These are phyloP conservation scores for Trichoderma sp. DNA, from an alignment of 2,329 filamentous ascomycete genomes.

Conservation along the genomic window DNA sequence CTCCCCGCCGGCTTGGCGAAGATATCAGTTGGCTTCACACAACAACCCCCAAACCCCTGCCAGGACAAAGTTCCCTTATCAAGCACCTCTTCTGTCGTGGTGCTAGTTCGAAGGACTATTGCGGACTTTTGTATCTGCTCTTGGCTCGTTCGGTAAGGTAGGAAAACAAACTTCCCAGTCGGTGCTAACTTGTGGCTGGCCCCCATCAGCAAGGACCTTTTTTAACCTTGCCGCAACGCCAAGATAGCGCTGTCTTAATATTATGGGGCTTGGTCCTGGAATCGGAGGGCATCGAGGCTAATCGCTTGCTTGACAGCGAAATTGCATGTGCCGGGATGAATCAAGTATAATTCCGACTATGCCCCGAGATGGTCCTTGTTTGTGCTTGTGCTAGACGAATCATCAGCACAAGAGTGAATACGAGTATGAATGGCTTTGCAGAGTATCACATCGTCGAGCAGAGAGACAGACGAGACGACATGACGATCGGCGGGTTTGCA, in stretches of 20 bases:
- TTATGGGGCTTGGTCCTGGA: constrained; percentile 3
- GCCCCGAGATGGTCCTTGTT: neutral
- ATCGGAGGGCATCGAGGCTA: neutral
- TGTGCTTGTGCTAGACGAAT: neutral
- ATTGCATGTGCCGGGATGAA: neutral
- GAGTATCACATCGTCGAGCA: neutral
- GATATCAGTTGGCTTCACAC: neutral
- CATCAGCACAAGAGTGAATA: neutral
- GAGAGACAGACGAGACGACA: neutral
- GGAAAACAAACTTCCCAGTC: neutral
- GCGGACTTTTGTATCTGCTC: constrained; percentile 15
- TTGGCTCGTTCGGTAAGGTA: constrained; percentile 19
- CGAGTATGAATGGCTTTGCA: neutral
- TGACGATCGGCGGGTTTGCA: neutral
- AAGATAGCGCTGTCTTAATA: constrained; percentile 17
- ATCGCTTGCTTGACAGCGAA: neutral
- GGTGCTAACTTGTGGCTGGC: neutral
- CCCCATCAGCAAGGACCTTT: neutral
- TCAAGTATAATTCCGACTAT: neutral
- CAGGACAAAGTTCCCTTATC: constrained; percentile 4
- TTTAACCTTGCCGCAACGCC: constrained; percentile 15
- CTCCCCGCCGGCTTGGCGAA: neutral
- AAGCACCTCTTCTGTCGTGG: neutral
- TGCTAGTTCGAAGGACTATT: neutral
- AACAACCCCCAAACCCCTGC: neutral